Conservation (phyloP, 371 early-diverging fungal genomes). For the Apophysomyces variabilis region DNA sequence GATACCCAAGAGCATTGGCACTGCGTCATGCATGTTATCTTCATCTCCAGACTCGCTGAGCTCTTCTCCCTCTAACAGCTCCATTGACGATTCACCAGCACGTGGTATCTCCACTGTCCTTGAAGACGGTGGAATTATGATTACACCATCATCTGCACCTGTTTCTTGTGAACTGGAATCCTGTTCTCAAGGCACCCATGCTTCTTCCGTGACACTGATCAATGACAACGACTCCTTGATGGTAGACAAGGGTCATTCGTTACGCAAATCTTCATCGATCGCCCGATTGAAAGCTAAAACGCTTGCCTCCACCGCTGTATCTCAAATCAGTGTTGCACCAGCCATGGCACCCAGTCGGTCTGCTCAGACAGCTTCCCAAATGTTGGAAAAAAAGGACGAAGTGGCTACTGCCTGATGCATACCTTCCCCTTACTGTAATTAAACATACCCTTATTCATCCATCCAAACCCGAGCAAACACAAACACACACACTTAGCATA, state of each 20-base stretch:
- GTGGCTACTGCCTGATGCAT: not conserved
- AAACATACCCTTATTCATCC: not conserved
- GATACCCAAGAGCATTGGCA: conserved; percentile 8
- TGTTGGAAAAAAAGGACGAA: conserved; percentile 9
- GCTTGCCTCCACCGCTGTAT: conserved; percentile 28
- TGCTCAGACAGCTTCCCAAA: conserved; percentile 6
- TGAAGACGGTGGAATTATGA: not conserved
- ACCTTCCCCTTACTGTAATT: conserved; percentile 1
- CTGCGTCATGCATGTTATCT: not conserved
- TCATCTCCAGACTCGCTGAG: not conserved
- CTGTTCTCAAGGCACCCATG: conserved; percentile 4
- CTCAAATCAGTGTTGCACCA: conserved; percentile 27
- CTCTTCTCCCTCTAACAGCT: conserved; percentile 3
- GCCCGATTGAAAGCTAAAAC: conserved; percentile 23
- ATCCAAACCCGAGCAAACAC: too few relatives aligned
- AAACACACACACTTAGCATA: too few relatives aligned
- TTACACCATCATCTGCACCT: not conserved
- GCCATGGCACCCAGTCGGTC: conserved; percentile 15
- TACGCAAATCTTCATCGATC: conserved; percentile 24
- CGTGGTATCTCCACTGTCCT: not conserved
- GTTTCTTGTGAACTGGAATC: not conserved
- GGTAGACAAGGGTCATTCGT: not conserved
- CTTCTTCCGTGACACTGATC: not conserved
- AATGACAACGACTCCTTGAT: not conserved
- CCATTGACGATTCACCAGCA: not conserved